Base-by-base conservation (phyloP, 2,329 filamentous ascomycete genomes). In the Paraphaeosphaeria minitans region DNA sequence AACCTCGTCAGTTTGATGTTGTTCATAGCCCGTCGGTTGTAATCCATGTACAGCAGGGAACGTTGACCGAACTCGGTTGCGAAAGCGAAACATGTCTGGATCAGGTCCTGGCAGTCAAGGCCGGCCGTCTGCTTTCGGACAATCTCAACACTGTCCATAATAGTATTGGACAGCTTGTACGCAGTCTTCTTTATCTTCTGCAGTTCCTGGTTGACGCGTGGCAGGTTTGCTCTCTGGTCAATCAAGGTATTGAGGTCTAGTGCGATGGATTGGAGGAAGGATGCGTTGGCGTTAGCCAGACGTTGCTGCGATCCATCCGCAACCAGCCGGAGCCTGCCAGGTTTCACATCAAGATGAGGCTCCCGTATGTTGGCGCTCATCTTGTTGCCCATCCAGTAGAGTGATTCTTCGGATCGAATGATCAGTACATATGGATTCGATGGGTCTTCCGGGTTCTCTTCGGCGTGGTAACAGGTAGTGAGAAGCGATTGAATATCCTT, bases 51-150 rank as follows among this genome's bases (percentile, higher is more conserved):
- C 21, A 95, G 87, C 51, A 97, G 85, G 2, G 94, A 97, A 64
- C 95, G 89, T 75, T 97, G 94, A 46, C 95, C 95, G 66, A 99
- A 99, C 75, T 99, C 95, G 0, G 95, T 98, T n/a, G 95, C 95
- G 71, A 98, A 99, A 42, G 96, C 91, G 76, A 98, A 99, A 78
- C 94, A 99, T 5, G 93, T 96, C 77, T 99, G 95, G 63, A 99
- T 95, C 31, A 99, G 86, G 71, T 99, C 95, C 69, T 97, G 93
- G 74, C 94, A 97, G 65, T 95, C 90, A 64, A 94, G 85, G 9
- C 89, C 91, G 57, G 85, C 84, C 1, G 93, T 93, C 77, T 99
- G 94, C 66, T 88, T 88, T 63, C 93, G 86, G 64, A 99, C 95
- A 62, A 92, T 92, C 74, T 96, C 92, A 46, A 99, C 95, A 73